A percentile compares a stretch with the other conserved stretches of the same genome.
These are phyloP conservation scores for Oxytropis ochrocephala DNA, from an alignment of 306 rosid species.

Conservation along the genomic window DNA sequence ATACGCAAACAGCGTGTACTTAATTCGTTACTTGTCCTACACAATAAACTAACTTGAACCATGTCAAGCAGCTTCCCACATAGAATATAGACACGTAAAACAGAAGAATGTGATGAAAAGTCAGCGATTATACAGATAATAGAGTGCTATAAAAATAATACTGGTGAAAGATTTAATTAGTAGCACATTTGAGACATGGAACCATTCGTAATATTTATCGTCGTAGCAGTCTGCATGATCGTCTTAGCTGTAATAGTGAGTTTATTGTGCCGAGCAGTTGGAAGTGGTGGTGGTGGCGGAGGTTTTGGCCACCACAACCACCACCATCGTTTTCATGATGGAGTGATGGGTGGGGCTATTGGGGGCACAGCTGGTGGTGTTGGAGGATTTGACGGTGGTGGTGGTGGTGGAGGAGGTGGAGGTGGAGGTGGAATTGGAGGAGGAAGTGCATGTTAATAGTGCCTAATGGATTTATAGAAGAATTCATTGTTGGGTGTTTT, in stretches of 20 bases:
- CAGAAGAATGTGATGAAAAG: background rate
- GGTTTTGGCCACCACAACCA: background rate
- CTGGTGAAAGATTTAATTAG: background rate
- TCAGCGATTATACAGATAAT: background rate
- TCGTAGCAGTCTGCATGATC: background rate
- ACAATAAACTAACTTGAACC: background rate
- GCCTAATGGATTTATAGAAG: too few species aligned
- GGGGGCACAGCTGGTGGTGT: background rate
- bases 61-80: background rate
- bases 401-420: background rate
- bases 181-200: conserved; percentile 1
- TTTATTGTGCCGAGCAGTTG: background rate
- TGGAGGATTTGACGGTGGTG: background rate
- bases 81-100: background rate
- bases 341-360: background rate
- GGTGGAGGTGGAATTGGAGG: background rate
- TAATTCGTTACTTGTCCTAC: background rate
- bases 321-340: background rate
- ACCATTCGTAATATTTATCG: conserved; percentile 12
- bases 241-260: background rate
- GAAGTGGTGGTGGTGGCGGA: background rate
- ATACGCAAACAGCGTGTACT: background rate
- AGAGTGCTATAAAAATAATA: background rate
- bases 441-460: background rate
- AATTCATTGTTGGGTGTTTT: too few species aligned